Conservation (phyloP, 139 green algal genomes). For the Chara braunii region DNA sequence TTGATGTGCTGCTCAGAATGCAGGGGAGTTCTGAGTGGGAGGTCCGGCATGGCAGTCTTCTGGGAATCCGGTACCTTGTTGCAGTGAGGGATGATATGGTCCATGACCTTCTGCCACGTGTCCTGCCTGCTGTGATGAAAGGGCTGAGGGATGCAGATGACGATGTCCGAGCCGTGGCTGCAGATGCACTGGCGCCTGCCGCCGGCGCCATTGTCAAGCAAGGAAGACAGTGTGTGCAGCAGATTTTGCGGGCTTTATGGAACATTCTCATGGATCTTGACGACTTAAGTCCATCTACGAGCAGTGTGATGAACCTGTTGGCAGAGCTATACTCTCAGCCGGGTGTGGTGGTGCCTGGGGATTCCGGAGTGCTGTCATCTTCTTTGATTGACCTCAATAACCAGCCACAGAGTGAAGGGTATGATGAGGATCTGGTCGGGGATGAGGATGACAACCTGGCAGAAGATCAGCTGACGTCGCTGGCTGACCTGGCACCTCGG, state of each 20-base stretch:
- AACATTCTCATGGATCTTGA: conserved; percentile 65
- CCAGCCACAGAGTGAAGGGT: no score
- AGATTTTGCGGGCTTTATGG: conserved; percentile 58
- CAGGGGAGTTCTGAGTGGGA: conserved; percentile 45
- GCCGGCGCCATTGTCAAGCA: conserved; percentile 46
- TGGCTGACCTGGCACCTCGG: conserved; percentile 46
- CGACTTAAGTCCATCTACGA: conserved; percentile 70
- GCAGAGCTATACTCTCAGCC: conserved; percentile 53
- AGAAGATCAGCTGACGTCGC: neutral
- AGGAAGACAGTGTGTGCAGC: neutral
- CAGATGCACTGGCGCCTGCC: conserved; percentile 74
- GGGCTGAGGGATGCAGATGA: conserved; percentile 74
- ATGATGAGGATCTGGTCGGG: conserved; percentile 7
- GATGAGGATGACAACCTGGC: neutral
- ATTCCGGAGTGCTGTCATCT: neutral
- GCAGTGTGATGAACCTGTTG: conserved; percentile 66
- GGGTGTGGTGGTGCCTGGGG: neutral
- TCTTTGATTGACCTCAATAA: no score
- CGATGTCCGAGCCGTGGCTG: conserved; percentile 83
- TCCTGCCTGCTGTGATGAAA: conserved; percentile 51
- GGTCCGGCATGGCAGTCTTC: conserved; percentile 64
- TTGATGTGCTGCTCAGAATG: conserved; percentile 45
- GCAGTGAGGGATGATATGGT: conserved; percentile 48
- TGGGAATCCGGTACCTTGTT: conserved; percentile 86
- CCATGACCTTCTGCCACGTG: conserved; percentile 49